Percentiles rank a stretch among this genome's conserved stretches.
Conservation (phyloP, 306 rosid genomes). For the Vigna hirtella region DNA sequence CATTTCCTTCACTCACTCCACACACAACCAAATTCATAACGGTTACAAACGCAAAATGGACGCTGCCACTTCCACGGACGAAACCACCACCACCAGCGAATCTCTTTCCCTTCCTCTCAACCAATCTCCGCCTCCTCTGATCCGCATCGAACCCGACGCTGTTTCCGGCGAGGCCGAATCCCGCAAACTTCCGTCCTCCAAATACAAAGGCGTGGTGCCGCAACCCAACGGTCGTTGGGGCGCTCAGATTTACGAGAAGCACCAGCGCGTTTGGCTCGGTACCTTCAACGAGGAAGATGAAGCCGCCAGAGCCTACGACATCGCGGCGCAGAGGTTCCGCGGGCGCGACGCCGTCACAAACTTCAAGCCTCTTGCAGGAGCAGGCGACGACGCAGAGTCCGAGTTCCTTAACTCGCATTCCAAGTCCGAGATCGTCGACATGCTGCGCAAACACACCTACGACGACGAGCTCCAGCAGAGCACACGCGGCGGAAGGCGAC, state of each 20-base stretch:
- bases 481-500: slow-evolving; percentile 54
- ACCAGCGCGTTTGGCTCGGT: slow-evolving; percentile 98
- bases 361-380: slow-evolving; percentile 57
- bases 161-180: slow-evolving; percentile 82
- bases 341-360: slow-evolving; percentile 92
- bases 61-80: slow-evolving; percentile 59
- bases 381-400: slow-evolving; percentile 42
- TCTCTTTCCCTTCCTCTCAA: slow-evolving; percentile 51
- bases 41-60: slow-evolving; percentile 62
- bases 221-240: slow-evolving; percentile 99
- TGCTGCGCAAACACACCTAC: slow-evolving; percentile 95
- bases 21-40: background rate
- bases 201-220: slow-evolving; percentile 93
- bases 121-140: slow-evolving; percentile 53
- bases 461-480: slow-evolving; percentile 83
- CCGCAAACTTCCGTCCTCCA: slow-evolving; percentile 84
- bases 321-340: slow-evolving; percentile 88
- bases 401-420: slow-evolving; percentile 79
- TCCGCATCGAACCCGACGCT: slow-evolving; percentile 50
- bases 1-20: background rate
- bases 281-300: slow-evolving; percentile 94
- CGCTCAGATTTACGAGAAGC: slow-evolving; percentile 99
- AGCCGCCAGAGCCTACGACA: slow-evolving; percentile 92
- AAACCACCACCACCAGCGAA: slow-evolving; percentile 65
- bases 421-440: slow-evolving; percentile 95